Conservation (phyloP, 371 early-diverging fungal genomes). For the Mucor mucedo region DNA sequence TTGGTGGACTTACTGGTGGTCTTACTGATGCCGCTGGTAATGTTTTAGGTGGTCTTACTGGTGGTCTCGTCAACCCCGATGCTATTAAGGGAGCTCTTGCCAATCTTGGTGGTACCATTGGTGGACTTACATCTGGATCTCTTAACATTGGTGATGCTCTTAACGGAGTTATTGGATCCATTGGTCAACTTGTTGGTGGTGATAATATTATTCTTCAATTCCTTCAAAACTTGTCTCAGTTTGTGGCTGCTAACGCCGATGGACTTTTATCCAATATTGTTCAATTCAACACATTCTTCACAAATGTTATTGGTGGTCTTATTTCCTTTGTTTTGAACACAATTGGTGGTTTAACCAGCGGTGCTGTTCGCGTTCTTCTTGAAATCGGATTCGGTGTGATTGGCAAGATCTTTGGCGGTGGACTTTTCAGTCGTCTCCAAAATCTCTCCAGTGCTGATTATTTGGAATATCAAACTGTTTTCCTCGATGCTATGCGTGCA, state of each 20-base stretch:
- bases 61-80: constrained; percentile 3
- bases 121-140: neutral
- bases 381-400: neutral
- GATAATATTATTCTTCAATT: constrained; percentile 8
- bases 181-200: neutral
- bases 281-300: neutral
- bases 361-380: neutral
- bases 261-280: neutral
- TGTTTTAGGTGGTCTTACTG: constrained; percentile 1
- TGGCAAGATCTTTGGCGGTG: neutral
- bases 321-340: neutral
- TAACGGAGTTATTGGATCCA: neutral
- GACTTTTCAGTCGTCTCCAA: constrained; percentile 8
- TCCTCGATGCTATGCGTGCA: constrained; percentile 5
- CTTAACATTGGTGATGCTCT: neutral
- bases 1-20: neutral
- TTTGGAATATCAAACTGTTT: neutral
- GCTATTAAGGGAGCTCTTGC: neutral
- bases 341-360: neutral
- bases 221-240: neutral
- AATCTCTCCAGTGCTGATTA: constrained; percentile 4
- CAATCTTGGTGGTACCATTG: neutral
- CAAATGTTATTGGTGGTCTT: neutral
- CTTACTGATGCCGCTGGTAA: neutral
- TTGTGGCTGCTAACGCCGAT: constrained; percentile 5